These are phyloP conservation scores for Achlya hypogyna DNA, from an alignment of 352 stramenopile species.

Conservation along the genomic window DNA sequence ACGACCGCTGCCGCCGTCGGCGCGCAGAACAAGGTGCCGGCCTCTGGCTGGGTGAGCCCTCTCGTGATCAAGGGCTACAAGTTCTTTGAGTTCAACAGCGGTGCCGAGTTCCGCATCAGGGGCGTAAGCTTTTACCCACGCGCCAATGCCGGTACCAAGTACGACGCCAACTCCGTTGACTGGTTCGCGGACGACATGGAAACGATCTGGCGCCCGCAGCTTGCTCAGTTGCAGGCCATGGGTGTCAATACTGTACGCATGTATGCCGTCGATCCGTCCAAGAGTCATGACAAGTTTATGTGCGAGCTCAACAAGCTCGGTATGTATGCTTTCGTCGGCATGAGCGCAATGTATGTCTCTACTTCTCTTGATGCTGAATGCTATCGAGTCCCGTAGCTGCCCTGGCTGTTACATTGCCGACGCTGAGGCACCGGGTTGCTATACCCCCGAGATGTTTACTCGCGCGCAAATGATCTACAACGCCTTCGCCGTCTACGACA, in stretches of 20 bases:
- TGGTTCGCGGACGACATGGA: constrained; percentile 52
- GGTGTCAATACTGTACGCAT: constrained; percentile 61
- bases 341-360: constrained; percentile 37
- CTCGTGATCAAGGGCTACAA: constrained; percentile 76
- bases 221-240: constrained; percentile 45
- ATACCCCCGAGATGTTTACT: constrained; percentile 39
- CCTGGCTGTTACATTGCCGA: constrained; percentile 44
- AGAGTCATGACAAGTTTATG: constrained; percentile 72
- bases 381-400: constrained; percentile 28
- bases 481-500: constrained; percentile 63
- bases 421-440: constrained; percentile 34
- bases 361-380: background rate
- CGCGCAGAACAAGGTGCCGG: background rate
- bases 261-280: constrained; percentile 51
- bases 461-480: constrained; percentile 62
- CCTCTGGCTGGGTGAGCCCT: constrained; percentile 26
- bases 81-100: constrained; percentile 65
- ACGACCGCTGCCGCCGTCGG: background rate
- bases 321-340: constrained; percentile 65
- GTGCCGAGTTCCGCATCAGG: constrained; percentile 55
- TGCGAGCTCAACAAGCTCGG: constrained; percentile 45
- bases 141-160: constrained; percentile 41
- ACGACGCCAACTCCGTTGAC: constrained; percentile 41
- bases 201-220: constrained; percentile 38
- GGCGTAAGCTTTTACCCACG: constrained; percentile 67